A percentile compares a stretch with the other conserved stretches of the same genome.
Conservation (phyloP, 2,329 filamentous ascomycete species). For the Hypoxylon sp. region DNA sequence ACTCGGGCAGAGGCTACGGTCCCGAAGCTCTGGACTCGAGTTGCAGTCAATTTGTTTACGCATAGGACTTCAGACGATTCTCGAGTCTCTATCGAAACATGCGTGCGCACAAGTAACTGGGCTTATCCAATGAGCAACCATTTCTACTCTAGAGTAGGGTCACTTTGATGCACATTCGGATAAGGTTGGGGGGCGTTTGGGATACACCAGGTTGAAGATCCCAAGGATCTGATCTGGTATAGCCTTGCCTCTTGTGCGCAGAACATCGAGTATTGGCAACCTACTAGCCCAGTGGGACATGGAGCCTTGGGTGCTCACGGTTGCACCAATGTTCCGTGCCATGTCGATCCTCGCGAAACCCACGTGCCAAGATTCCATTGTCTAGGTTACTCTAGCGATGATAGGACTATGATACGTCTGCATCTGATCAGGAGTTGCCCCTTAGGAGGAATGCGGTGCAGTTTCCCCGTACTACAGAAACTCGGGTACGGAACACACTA, state of each 20-base stretch:
- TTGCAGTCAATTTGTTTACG: neutral
- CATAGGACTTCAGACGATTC: constrained; percentile 2
- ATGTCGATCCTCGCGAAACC: constrained; percentile 12
- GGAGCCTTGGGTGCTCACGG: neutral
- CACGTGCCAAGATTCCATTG: constrained; percentile 13
- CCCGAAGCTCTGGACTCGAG: constrained; percentile 18
- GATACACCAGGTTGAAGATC: constrained; percentile 22
- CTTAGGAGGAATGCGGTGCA: neutral
- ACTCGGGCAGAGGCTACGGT: constrained; percentile 1
- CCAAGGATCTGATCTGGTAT: constrained; percentile 16
- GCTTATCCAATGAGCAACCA: constrained; percentile 3
- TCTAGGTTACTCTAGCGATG: neutral
- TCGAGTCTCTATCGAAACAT: neutral
- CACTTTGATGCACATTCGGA: constrained; percentile 17
- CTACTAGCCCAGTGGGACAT: neutral
- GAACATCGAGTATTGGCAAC: neutral
- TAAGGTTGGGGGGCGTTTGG: constrained; percentile 7
- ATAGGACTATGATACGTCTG: constrained; percentile 4
- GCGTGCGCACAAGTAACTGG: neutral
- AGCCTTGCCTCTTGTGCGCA: neutral
- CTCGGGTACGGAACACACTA: neutral
- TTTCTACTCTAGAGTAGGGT: constrained; percentile 4
- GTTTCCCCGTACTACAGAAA: neutral
- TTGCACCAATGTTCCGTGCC: constrained; percentile 6
- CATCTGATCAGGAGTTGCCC: neutral